A percentile compares a stretch with the other conserved stretches of the same genome.
phyloP scores from a whole-genome alignment of 2,329 filamentous ascomycete species.

The Sclerotinia nivalis region DNA sequence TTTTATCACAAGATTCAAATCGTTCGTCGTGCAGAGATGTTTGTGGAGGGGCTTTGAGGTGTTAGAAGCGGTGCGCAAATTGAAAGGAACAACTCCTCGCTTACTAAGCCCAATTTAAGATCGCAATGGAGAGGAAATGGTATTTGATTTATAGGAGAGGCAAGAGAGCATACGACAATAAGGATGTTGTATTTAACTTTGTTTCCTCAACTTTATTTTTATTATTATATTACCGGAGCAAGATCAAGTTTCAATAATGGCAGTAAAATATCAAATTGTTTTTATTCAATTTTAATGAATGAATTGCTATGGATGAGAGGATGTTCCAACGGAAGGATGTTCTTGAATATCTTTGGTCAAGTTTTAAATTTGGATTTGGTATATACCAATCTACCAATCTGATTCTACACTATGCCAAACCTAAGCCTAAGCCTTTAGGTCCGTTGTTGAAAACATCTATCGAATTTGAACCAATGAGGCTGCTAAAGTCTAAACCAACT shows the following conservation, averaged over 20 bases:
- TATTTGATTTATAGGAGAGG: constrained; percentile 16
- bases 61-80: constrained; percentile 23
- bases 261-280: not conserved
- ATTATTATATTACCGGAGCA: not conserved
- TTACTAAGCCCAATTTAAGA: constrained; percentile 22
- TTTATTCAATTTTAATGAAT: constrained; percentile 2
- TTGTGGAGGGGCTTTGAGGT: constrained; percentile 19
- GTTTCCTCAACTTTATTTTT: constrained; percentile 6
- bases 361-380: not conserved
- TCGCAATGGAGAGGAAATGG: constrained; percentile 10
- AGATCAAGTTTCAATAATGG: not conserved
- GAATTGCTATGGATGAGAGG: not conserved
- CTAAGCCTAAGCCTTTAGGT: constrained; percentile 47
- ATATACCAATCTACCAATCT: not conserved
- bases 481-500: constrained; percentile 86
- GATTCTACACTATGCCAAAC: constrained; percentile 29
- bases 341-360: not conserved
- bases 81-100: constrained; percentile 25
- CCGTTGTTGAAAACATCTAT: constrained; percentile 24
- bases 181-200: not conserved
- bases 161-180: constrained; percentile 21
- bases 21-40: constrained; percentile 17
- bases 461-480: constrained; percentile 67
- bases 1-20: constrained; percentile 13
- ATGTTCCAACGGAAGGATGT: not conserved